phyloP scores from a whole-genome alignment of 495 filamentous ascomycete genomes.

The Talaromyces adpressus region DNA sequence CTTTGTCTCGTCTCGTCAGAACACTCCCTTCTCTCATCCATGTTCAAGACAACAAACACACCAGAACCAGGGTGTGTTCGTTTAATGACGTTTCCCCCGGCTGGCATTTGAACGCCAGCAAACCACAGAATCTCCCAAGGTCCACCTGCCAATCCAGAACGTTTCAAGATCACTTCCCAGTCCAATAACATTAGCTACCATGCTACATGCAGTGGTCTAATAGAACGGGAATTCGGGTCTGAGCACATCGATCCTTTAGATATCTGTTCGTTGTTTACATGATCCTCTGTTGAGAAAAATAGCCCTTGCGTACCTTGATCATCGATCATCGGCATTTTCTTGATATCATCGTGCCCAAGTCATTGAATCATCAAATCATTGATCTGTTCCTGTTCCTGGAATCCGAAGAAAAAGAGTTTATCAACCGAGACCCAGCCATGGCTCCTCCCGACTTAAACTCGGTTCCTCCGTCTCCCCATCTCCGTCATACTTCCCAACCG shows the following conservation, averaged over 20 bases:
- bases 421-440: constrained; percentile 29
- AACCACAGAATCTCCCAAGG: background rate
- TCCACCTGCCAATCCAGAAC: background rate
- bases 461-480: constrained; percentile 47
- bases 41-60: background rate
- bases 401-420: background rate
- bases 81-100: constrained; percentile 3
- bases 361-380: background rate
- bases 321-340: constrained; percentile 1
- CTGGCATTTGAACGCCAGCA: constrained; percentile 5
- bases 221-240: background rate
- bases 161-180: background rate
- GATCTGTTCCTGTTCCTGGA: background rate
- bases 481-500: constrained; percentile 42
- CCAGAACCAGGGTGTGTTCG: background rate
- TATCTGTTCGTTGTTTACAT: background rate
- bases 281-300: background rate
- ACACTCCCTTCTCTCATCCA: background rate
- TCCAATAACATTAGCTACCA: background rate
- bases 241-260: background rate
- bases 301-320: background rate
- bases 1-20: background rate
- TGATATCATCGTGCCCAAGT: background rate
- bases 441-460: constrained; percentile 59
- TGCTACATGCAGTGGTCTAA: background rate